These are phyloP conservation scores for Penstemon newberryi DNA, from an alignment of 257 asterid genomes.

Conservation along the genomic window DNA sequence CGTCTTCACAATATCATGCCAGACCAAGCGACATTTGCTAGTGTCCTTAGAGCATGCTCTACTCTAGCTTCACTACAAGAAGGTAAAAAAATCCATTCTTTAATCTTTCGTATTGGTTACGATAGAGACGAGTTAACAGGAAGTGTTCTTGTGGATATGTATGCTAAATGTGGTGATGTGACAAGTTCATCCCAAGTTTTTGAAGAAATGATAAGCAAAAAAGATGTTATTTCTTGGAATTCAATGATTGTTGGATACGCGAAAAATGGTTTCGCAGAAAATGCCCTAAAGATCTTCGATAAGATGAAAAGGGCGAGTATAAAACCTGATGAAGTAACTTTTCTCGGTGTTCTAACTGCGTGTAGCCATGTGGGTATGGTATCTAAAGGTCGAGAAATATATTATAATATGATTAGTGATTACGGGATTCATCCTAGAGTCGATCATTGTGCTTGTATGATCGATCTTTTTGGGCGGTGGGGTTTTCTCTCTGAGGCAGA, in stretches of 20 bases:
- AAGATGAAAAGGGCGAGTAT: constrained; percentile 59
- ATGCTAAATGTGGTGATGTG: constrained; percentile 94
- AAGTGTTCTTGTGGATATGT: constrained; percentile 90
- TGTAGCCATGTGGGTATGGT: constrained; percentile 92
- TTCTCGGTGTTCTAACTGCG: constrained; percentile 89
- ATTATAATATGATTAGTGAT: constrained; percentile 43
- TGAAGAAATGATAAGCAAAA: constrained; percentile 57
- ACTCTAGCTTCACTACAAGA: constrained; percentile 56
- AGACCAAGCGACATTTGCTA: constrained; percentile 90
- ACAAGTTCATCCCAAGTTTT: constrained; percentile 61
- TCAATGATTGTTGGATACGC: constrained; percentile 92
- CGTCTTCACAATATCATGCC: constrained; percentile 57
- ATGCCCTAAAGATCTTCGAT: constrained; percentile 58
- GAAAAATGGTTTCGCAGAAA: constrained; percentile 70
- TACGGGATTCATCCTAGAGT: constrained; percentile 61
- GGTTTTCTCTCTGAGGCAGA: constrained; percentile 82
- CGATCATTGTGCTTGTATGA: constrained; percentile 87
- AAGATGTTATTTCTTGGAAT: constrained; percentile 78
- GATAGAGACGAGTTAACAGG: constrained; percentile 69
- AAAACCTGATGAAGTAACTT: constrained; percentile 78
- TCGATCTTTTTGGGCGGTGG: constrained; percentile 89
- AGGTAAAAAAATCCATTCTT: constrained; percentile 68
- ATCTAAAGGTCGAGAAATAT: constrained; percentile 63
- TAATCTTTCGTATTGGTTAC: constrained; percentile 61
- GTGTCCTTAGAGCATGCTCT: constrained; percentile 79